A percentile compares a stretch with the other conserved stretches of the same genome.
These are phyloP conservation scores for Dictyostelium firmibasis DNA, from an alignment of 78 protist genomes.

Conservation along the genomic window DNA sequence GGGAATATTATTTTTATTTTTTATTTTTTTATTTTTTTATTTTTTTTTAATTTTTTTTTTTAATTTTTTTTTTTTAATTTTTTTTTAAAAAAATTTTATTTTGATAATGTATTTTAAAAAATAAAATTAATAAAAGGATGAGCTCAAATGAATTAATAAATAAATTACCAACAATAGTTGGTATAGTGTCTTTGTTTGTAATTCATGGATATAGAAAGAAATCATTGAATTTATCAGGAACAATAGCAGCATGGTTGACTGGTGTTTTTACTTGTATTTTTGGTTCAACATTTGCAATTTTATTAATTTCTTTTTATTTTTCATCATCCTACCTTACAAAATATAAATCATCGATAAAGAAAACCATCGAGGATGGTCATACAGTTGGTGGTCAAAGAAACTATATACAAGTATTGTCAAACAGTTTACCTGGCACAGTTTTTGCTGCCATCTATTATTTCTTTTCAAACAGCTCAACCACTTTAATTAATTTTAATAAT, in stretches of 20 bases:
- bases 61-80: too few species aligned
- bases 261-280: slow-evolving; percentile 7
- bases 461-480: background rate
- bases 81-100: too few species aligned
- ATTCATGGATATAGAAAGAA: slow-evolving; percentile 44
- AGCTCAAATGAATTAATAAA: background rate
- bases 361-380: slow-evolving; percentile 64
- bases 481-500: background rate
- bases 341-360: slow-evolving; percentile 60
- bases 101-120: too few species aligned
- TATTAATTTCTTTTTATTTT: slow-evolving; percentile 48
- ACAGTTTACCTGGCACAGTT: slow-evolving; percentile 49
- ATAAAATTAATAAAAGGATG: too few species aligned
- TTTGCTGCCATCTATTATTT: background rate
- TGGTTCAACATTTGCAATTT: background rate
- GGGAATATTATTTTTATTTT: too few species aligned
- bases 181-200: slow-evolving; percentile 9
- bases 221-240: slow-evolving; percentile 32
- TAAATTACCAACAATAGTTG: background rate
- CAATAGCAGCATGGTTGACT: slow-evolving; percentile 27
- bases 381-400: slow-evolving; percentile 73
- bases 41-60: too few species aligned
- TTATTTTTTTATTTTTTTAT: too few species aligned
- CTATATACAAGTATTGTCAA: slow-evolving; percentile 76
- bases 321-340: slow-evolving; percentile 70